phyloP scores from a whole-genome alignment of 352 stramenopile species.

The Globisporangium solare region DNA sequence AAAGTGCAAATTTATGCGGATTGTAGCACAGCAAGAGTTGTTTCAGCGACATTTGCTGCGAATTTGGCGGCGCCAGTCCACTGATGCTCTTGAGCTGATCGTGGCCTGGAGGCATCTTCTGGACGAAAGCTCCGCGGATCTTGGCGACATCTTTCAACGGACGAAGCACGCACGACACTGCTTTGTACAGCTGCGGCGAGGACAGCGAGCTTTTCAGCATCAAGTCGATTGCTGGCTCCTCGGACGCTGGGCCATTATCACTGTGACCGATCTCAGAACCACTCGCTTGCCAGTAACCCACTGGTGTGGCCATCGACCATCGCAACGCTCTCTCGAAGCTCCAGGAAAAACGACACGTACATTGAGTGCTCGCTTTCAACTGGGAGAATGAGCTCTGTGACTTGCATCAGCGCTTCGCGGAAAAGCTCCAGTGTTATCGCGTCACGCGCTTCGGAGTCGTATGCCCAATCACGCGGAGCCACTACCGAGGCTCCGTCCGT shows the following conservation, averaged over 20 bases:
- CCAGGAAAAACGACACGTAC: conserved; percentile 46
- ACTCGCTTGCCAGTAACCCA: neutral
- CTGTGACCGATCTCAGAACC: neutral
- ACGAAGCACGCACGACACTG: conserved; percentile 21
- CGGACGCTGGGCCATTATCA: neutral
- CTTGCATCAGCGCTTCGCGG: conserved; percentile 50
- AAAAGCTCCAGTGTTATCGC: conserved; percentile 44
- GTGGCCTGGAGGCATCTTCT: conserved; percentile 40
- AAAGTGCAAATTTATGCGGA: conserved; percentile 64
- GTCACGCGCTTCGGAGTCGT: conserved; percentile 7
- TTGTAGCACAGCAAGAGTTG: conserved; percentile 71
- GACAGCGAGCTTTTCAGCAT: conserved; percentile 8
- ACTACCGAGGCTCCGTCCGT: conserved; percentile 17
- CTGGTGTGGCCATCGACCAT: neutral
- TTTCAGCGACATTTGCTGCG: conserved; percentile 65
- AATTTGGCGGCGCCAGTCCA: conserved; percentile 40
- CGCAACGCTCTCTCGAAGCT: conserved; percentile 50
- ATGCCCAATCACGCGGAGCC: conserved; percentile 4
- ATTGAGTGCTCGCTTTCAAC: conserved; percentile 44
- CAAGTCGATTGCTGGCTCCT: neutral
- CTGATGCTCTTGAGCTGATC: conserved; percentile 45
- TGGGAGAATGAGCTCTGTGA: conserved; percentile 56
- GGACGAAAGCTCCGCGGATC: conserved; percentile 48
- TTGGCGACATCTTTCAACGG: conserved; percentile 40
- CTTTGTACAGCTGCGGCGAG: conserved; percentile 7